Base-by-base conservation (phyloP, 352 stramenopile species). In the Phytophthora pinifolia region DNA sequence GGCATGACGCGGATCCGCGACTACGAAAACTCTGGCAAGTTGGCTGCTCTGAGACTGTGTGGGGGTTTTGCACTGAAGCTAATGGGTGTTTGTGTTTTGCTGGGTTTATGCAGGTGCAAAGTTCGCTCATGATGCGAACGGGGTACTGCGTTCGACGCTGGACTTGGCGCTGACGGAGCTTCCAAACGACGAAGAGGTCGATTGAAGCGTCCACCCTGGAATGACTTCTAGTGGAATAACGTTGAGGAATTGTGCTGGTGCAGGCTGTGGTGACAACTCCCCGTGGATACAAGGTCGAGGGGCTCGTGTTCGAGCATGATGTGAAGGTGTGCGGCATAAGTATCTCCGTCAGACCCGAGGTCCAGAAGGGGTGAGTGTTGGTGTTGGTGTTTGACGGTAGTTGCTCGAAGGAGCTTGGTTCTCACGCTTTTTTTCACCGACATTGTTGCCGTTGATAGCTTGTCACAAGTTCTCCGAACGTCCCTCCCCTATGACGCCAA, bases 1-100 rank as follows among this genome's bases (percentile, higher is more conserved):
- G 79, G 82, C 30, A 89, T 94, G 61, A 87, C 82, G 22, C 70
- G 79, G n/a, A 73, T 94, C 41, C 84, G 84, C 41, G 77, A 89
- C 60, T 84, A 76, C 50, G 72, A 86, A 38, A 90, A 88, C 47
- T 63, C 74, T 42, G 82, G 82, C 81, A 38, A n/a, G 46, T 32
- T 4, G 13, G 25, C 42, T 10, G 22, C 17, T 15, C 31, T n/a
- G 6, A 5, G 39, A 12, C 13, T 34, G 9, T 13, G 14, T 29
- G 22, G 33, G 12, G 10, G 6, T 2, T 14, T 30, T 18, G 9
- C 6, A 31, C 8, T 3, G 38, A 20, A 18, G 29, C 10, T 59
- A 18, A 46, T 53, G 17, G 25, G 12, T 39, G 13, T 33, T 31
- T 33, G 1, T 37, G 18, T 45, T 41, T 10, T 30, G 38, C 18